Base-by-base conservation (phyloP, 179 eudicot genomes). In the Sideroxylon spinosum region DNA sequence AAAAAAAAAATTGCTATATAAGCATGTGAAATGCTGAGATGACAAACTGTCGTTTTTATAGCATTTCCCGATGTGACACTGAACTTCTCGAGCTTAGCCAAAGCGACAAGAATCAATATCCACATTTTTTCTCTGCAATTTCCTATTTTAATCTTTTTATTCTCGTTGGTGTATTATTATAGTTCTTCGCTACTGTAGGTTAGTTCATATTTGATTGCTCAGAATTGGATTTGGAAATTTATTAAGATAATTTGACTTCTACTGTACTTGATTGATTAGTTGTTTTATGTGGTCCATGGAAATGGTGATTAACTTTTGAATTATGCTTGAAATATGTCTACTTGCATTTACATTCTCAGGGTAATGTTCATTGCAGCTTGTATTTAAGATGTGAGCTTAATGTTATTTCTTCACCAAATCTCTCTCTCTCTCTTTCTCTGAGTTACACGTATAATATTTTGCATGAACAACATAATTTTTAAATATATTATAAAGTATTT, bases 161-260 rank as follows among this genome's bases (percentile, higher is more conserved):
- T 46, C 44, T 60, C 50, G 5, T 11, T 25, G 10, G 8, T 75
- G 60, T 63, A 63, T n/a, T 63, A 46, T 48, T 63, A 10, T 2
- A 37, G 60, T 11, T 61, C 22, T 50, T 75, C 14, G 70, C 68
- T 57, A 75, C 68, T 4, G 7, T 22, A 75, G 70, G 44, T 46
- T 46, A 60, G 55, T 63, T 64, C 63, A 48, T 62, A 17, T 75
- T 60, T 11, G 60, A 63, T 63, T 63, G 71, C 57, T 75, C 26
- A 23, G 19, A 48, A 46, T 66, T 75, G 63, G 78, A 48, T 75
- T 20, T 75, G 71, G 57, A 23, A 59, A 25, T 63, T 70, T 63
- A 23, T 26, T 49, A 48, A 65, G 29, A 75, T 46, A 16, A 62
- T 48, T 63, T 46, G 0, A 0, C 32, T 57, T 56, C 56, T 57